These are phyloP conservation scores for Lunularia cruciata DNA, from an alignment of 225 moss, liverwort and hornwort species.

Conservation along the genomic window DNA sequence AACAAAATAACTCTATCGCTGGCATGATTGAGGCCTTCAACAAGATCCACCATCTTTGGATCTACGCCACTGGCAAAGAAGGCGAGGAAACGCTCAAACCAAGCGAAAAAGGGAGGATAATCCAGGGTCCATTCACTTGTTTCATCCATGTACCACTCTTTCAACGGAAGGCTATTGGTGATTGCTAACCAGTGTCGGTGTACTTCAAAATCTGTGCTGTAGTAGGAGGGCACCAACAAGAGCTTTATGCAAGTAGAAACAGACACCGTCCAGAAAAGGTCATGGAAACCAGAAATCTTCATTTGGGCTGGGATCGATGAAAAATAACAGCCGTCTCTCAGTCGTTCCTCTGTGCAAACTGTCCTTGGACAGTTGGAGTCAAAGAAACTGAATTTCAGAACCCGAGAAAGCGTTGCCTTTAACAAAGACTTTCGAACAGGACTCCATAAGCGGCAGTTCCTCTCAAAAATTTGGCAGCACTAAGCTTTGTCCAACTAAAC, in stretches of 20 bases:
- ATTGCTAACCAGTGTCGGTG: conserved; percentile 90
- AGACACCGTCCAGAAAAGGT: conserved; percentile 58
- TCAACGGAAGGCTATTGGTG: conserved; percentile 76
- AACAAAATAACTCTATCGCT: conserved; percentile 47
- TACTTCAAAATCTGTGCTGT: conserved; percentile 96
- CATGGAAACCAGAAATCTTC: conserved; percentile 35
- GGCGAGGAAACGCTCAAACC: conserved; percentile 73
- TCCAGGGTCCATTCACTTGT: conserved; percentile 95
- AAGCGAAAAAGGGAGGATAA: conserved; percentile 94
- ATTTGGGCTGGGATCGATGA: background rate
- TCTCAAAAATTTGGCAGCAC: no score
- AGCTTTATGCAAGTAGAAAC: conserved; percentile 75
- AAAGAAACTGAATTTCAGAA: background rate
- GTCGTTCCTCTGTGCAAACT: no score
- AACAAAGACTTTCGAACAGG: no score
- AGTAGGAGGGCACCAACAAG: conserved; percentile 74
- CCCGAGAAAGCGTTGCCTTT: no score
- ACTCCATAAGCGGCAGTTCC: no score
- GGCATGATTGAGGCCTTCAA: conserved; percentile 51
- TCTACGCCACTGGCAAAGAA: conserved; percentile 60
- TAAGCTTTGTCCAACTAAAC: no score
- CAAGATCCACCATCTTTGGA: conserved; percentile 67
- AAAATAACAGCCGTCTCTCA: background rate
- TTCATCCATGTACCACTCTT: conserved; percentile 74
- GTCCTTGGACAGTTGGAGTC: no score